Evolutionary conservation across 2,329 filamentous ascomycete species (phyloP).

Genomic region (Colletotrichum abscissum): DNA sequence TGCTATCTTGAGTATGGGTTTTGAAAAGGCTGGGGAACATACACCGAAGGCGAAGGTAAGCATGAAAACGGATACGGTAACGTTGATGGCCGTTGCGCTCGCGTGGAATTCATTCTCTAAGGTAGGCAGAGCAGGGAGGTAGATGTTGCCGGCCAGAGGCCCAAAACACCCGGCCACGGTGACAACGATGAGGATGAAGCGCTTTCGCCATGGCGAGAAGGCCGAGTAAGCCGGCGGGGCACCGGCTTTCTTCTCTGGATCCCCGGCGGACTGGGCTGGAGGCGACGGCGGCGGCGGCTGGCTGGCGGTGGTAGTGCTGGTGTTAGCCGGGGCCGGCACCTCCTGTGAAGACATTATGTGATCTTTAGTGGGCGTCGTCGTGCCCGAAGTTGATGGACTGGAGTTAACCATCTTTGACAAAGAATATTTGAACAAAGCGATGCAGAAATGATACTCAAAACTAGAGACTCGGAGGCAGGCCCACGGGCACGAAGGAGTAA

Average conservation of each 20-base stretch:
- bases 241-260: slow-evolving; percentile 36
- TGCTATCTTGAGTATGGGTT: neutral
- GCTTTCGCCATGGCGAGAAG: slow-evolving; percentile 47
- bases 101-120: slow-evolving; percentile 51
- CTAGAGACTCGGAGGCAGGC: neutral
- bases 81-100: slow-evolving; percentile 50
- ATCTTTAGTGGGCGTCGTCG: slow-evolving; percentile 15
- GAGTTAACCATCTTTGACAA: slow-evolving; percentile 10
- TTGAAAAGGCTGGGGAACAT: slow-evolving; percentile 21
- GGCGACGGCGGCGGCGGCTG: neutral
- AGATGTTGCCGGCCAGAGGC: slow-evolving; percentile 56
- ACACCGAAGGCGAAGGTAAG: slow-evolving; percentile 53
- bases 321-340: neutral
- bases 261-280: neutral
- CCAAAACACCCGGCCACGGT: slow-evolving; percentile 55
- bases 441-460: neutral
- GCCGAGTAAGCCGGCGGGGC: slow-evolving; percentile 47
- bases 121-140: slow-evolving; percentile 52
- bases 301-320: neutral
- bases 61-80: slow-evolving; percentile 57
- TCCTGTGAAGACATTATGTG: neutral
- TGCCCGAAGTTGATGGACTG: slow-evolving; percentile 21
- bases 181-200: slow-evolving; percentile 51
- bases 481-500: neutral
- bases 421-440: neutral